Percentiles rank a stretch among this genome's conserved stretches.
phyloP scores from a whole-genome alignment of 2,329 filamentous ascomycete species.

The Cladosporium velox region DNA sequence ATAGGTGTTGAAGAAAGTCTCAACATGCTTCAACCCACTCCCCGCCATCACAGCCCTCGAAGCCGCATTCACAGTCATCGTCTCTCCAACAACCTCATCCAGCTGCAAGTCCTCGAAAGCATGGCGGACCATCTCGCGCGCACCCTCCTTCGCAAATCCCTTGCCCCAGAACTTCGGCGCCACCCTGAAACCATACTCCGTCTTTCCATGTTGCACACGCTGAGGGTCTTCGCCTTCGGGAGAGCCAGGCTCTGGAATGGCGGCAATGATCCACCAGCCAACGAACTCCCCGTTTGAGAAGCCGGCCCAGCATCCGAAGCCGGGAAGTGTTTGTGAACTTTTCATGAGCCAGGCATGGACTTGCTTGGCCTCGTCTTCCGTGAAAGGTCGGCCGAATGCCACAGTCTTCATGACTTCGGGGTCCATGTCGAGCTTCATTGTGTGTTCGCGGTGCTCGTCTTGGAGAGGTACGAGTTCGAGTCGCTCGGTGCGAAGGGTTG shows the following conservation, averaged over 20 bases:
- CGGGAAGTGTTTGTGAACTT: constrained; percentile 11
- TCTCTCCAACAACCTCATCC: constrained; percentile 33
- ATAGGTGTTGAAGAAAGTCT: constrained; percentile 22
- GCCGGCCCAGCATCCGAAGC: constrained; percentile 20
- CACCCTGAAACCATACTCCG: constrained; percentile 35
- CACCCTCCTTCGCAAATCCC: constrained; percentile 38
- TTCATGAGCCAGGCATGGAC: constrained; percentile 21
- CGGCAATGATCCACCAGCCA: constrained; percentile 37
- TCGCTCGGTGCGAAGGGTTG: constrained; percentile 7
- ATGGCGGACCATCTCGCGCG: constrained; percentile 34
- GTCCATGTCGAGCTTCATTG: constrained; percentile 21
- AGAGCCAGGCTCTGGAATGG: constrained; percentile 18
- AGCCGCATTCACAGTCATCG: constrained; percentile 37
- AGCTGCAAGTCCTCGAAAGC: constrained; percentile 35
- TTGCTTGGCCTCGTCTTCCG: constrained; percentile 20
- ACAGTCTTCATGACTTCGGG: constrained; percentile 22
- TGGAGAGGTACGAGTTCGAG: constrained; percentile 19
- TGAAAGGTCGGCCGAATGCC: constrained; percentile 20
- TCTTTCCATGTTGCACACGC: constrained; percentile 19
- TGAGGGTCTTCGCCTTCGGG: neutral
- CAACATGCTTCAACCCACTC: constrained; percentile 16
- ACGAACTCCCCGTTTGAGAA: constrained; percentile 32
- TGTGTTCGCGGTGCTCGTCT: constrained; percentile 15
- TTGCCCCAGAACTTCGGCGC: constrained; percentile 36
- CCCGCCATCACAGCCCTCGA: constrained; percentile 30